phyloP scores from a whole-genome alignment of 192 early-diverging fungal genomes.

The Entomortierella chlamydospora region DNA sequence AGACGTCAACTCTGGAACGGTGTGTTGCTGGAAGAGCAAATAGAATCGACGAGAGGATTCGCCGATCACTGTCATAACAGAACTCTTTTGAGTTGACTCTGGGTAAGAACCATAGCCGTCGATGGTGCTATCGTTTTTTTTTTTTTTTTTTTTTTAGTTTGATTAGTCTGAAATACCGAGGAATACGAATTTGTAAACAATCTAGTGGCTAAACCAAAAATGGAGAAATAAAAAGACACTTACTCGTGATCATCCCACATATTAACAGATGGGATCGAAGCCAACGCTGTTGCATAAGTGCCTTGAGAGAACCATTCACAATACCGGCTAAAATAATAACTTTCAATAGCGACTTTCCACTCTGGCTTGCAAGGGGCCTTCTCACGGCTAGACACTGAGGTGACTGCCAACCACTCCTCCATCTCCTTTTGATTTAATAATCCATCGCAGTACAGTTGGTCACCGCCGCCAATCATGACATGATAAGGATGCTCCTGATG shows the following conservation, averaged over 20 bases:
- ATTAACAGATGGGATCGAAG: constrained; percentile 77
- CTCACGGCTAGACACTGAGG: constrained; percentile 51
- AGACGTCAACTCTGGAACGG: constrained; percentile 67
- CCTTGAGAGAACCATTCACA: constrained; percentile 51
- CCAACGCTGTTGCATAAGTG: constrained; percentile 65
- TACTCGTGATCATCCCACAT: constrained; percentile 88
- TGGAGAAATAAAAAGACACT: constrained; percentile 16
- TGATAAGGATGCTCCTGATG: constrained; percentile 72
- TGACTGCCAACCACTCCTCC: constrained; percentile 63
- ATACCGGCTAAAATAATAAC: constrained; percentile 50
- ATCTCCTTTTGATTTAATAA: constrained; percentile 67
- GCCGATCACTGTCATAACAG: constrained; percentile 23
- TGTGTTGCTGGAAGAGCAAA: constrained; percentile 88
- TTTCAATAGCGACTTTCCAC: constrained; percentile 29
- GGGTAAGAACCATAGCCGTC: constrained; percentile 92
- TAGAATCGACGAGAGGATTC: constrained; percentile 81
- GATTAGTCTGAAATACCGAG: too few relatives aligned
- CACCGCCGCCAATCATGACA: constrained; percentile 79
- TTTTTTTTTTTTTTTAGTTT: too few relatives aligned
- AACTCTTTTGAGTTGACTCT: constrained; percentile 48
- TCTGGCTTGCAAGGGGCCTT: constrained; percentile 25
- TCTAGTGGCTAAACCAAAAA: background rate
- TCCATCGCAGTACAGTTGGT: constrained; percentile 77
- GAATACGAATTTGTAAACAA: too few relatives aligned
- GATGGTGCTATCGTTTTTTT: constrained; percentile 55